Evolutionary conservation across 805 yeast species (phyloP), one percentile per base, ranked within the genome.

Genomic region (Spathaspora passalidarum): DNA sequence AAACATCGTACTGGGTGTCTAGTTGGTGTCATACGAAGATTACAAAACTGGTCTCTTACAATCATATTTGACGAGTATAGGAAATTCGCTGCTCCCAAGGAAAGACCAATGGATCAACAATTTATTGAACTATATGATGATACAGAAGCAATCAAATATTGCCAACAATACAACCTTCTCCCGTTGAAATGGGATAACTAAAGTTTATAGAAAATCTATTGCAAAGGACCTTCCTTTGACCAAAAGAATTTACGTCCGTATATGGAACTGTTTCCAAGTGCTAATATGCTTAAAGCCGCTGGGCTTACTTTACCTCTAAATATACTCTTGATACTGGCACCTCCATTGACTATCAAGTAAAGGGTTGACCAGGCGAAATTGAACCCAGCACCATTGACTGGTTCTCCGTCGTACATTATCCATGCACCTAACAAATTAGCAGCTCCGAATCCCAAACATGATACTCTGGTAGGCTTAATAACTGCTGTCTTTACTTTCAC

Each of bases 1-100:
- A 94, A 92, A 63, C 99, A 94, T 63, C 76, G 99, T 55, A 94
- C 99, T 0, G 99, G 99, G 0, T 94, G 98, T 63, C 73, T 94
- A 13, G 91, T 94, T 23, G 99, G 99, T 2, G 92, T 97, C 59
- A 75, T 94, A 26, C 70, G 99, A 49, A 75, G 94, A 56, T 67
- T 91, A 44, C 98, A 92, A 60, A 82, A 84, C 49, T 94, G 99
- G 99, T 84, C 96, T 2, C 66, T 90, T 51, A 85, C 96, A 1
- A 87, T 92, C 81, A 94, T 92, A 16, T 90, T 94, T 59, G 98
- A 94, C 57, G 99, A 94, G 61, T 94, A 94, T 67, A 72, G 99
- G 49, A 78, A 92, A 57, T 94, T 90, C 69, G 96, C 98, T 6
- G 86, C 86, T 44, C 99, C 99, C 8, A 94, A 94, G 65, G 94